phyloP scores from a whole-genome alignment of 176 grass and related monocot genomes.

The Carex kokanica region DNA sequence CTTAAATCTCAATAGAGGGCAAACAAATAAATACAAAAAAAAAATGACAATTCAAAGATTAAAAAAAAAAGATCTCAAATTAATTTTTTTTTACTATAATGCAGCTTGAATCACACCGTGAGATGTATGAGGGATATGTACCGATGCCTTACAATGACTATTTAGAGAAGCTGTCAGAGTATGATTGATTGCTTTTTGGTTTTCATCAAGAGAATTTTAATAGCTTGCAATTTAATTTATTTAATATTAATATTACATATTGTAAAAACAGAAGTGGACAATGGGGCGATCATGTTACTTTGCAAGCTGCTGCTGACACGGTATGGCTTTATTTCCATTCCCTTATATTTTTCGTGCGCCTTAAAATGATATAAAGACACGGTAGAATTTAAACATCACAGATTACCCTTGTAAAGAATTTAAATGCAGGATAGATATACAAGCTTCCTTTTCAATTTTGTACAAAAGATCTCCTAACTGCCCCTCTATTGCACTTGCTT shows the following conservation, averaged over 20 bases:
- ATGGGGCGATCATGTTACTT: slow-evolving; percentile 98
- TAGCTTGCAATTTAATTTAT: background rate
- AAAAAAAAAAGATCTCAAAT: background rate
- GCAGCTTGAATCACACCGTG: slow-evolving; percentile 73
- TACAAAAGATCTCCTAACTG: background rate
- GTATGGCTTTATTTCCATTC: slow-evolving; percentile 39
- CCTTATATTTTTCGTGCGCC: slow-evolving; percentile 9
- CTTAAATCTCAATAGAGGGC: slow-evolving; percentile 7
- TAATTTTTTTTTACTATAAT: slow-evolving; percentile 14
- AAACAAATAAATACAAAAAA: background rate
- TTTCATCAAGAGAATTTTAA: slow-evolving; percentile 5
- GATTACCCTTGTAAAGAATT: background rate
- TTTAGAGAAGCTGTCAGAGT: slow-evolving; percentile 72
- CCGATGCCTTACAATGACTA: slow-evolving; percentile 93
- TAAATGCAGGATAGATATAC: background rate
- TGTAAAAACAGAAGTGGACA: slow-evolving; percentile 56
- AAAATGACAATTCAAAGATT: background rate
- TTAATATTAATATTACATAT: slow-evolving; percentile 32
- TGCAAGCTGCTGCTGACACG: slow-evolving; percentile 92
- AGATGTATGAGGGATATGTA: slow-evolving; percentile 87
- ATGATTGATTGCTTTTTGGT: background rate
- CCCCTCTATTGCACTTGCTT: background rate
- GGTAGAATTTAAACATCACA: background rate
- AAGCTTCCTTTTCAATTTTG: background rate
- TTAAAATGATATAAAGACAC: background rate